Percentiles rank a stretch among this genome's conserved stretches.
Evolutionary conservation across 352 stramenopile species (phyloP).

Genomic region (Plasmopara viticola): DNA sequence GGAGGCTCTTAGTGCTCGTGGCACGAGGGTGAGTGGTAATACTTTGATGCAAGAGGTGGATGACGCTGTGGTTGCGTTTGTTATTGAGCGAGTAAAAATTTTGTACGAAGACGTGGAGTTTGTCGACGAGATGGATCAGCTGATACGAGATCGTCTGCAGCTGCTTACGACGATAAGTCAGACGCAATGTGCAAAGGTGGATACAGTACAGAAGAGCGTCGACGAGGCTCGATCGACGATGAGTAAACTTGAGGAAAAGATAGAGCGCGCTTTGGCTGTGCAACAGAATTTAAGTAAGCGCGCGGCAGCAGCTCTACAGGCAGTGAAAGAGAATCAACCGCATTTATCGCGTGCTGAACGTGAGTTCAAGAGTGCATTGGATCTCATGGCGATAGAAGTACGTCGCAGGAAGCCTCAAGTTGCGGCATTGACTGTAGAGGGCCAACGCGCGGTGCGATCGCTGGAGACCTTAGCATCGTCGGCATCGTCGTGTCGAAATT

Average conservation of each 20-base stretch:
- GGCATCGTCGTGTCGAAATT: slow-evolving; percentile 17
- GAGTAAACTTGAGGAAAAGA: slow-evolving; percentile 42
- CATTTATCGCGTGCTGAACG: slow-evolving; percentile 66
- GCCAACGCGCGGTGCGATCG: slow-evolving; percentile 47
- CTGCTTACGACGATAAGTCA: slow-evolving; percentile 59
- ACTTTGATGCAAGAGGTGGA: slow-evolving; percentile 61
- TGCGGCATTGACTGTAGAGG: slow-evolving; percentile 60
- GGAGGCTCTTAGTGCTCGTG: slow-evolving; percentile 40
- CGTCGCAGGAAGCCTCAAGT: slow-evolving; percentile 68
- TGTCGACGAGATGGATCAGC: slow-evolving; percentile 59
- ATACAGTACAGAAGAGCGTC: slow-evolving; percentile 33
- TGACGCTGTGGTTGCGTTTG: slow-evolving; percentile 64
- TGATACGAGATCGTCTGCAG: slow-evolving; percentile 51
- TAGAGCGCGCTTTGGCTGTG: slow-evolving; percentile 50
- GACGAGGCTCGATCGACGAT: slow-evolving; percentile 28
- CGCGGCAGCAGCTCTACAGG: slow-evolving; percentile 67
- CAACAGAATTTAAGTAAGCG: slow-evolving; percentile 74
- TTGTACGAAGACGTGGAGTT: slow-evolving; percentile 77
- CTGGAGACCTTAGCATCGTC: slow-evolving; percentile 35
- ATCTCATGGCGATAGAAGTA: slow-evolving; percentile 51
- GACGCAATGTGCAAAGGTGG: slow-evolving; percentile 39
- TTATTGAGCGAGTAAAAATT: slow-evolving; percentile 67
- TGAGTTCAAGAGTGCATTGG: slow-evolving; percentile 66
- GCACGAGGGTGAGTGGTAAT: slow-evolving; percentile 57
- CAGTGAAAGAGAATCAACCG: slow-evolving; percentile 78